Evolutionary conservation across 139 green algal species (phyloP).

Genomic region (Pseudopediastrum boryanum): DNA sequence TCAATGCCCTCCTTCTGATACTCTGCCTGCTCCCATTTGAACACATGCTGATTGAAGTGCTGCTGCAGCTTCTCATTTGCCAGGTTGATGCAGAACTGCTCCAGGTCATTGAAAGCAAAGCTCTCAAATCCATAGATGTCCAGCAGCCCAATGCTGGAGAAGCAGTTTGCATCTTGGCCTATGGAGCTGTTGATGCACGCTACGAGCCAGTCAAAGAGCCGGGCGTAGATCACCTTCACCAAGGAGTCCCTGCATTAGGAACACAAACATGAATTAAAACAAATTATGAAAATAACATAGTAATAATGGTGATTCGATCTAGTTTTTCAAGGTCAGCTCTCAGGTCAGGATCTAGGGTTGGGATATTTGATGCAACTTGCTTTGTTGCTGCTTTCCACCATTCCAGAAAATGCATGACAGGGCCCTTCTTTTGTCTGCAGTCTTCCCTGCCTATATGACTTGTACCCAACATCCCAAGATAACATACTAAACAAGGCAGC

Average conservation of each 20-base stretch:
- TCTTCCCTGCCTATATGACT: no score
- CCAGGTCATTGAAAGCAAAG: constrained; percentile 92
- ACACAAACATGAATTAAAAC: no score
- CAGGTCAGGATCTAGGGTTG: no score
- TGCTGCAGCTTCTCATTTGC: constrained; percentile 99
- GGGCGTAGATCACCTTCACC: constrained; percentile 87
- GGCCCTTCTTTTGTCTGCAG: no score
- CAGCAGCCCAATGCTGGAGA: constrained; percentile 83
- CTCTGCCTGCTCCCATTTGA: constrained; percentile 96
- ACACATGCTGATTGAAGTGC: constrained; percentile 99
- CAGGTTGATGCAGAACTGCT: constrained; percentile 99
- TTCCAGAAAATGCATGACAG: no score
- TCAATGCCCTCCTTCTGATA: constrained; percentile 97
- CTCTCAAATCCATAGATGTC: constrained; percentile 98
- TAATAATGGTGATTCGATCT: no score
- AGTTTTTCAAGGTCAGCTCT: no score
- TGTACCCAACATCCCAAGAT: no score
- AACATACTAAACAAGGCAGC: no score
- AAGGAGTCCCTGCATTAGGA: constrained; percentile 94
- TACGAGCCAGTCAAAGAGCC: constrained; percentile 98
- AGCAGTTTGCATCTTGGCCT: constrained; percentile 46
- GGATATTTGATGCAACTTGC: no score
- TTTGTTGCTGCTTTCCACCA: no score
- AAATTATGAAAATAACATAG: no score
- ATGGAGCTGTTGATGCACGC: constrained; percentile 70